Conservation (phyloP, 2,329 filamentous ascomycete genomes). For the Hypoxylon sp. region DNA sequence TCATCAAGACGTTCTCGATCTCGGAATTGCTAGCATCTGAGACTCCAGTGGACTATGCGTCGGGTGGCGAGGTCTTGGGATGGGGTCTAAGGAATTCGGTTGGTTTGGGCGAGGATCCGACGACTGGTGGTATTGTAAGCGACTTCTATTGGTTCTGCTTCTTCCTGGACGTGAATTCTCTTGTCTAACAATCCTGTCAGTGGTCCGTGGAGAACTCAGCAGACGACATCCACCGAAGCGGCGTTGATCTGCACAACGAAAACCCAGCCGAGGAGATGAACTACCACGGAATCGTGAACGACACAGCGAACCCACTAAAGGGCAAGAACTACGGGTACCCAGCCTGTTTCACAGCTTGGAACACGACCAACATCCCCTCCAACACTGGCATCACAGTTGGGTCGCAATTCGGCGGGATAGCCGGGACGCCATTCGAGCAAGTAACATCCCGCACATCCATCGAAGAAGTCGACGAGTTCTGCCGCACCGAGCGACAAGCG, state of each 20-base stretch:
- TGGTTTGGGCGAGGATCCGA: conserved; percentile 70
- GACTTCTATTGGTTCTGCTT: no score
- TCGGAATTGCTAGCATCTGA: conserved; percentile 39
- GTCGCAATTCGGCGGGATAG: conserved; percentile 58
- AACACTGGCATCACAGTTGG: conserved; percentile 54
- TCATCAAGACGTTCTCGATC: conserved; percentile 67
- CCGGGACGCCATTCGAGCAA: conserved; percentile 32
- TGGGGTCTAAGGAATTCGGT: conserved; percentile 80
- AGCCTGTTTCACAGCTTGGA: conserved; percentile 73
- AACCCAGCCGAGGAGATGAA: conserved; percentile 81
- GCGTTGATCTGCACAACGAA: conserved; percentile 69
- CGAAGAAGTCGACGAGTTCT: conserved; percentile 54
- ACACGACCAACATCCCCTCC: conserved; percentile 56
- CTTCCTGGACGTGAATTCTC: no score
- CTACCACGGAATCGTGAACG: conserved; percentile 69
- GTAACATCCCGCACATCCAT: conserved; percentile 52
- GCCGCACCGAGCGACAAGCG: conserved; percentile 38
- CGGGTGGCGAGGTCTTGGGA: conserved; percentile 60
- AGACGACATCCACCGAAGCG: conserved; percentile 67
- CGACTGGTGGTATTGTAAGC: conserved; percentile 55
- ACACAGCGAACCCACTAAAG: conserved; percentile 47
- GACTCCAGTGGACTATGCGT: conserved; percentile 53
- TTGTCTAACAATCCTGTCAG: conserved; percentile 2
- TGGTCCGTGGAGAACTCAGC: conserved; percentile 75
- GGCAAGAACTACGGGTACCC: conserved; percentile 74